A percentile compares a stretch with the other conserved stretches of the same genome.
Conservation (phyloP, 345 rosid genomes). For the Nasturtium officinale region DNA sequence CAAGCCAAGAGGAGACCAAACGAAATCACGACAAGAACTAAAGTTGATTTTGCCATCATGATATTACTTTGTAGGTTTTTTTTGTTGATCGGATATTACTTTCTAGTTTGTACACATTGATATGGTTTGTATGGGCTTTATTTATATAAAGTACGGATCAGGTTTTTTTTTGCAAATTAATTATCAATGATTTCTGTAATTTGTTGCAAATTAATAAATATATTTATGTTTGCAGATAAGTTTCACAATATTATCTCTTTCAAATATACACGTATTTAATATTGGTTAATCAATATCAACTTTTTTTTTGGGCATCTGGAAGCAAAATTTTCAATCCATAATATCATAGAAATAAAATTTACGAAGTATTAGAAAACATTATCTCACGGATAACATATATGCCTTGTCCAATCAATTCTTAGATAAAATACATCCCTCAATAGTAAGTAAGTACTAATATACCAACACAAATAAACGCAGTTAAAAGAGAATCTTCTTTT, state of each 20-base stretch:
- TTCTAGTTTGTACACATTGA: not conserved
- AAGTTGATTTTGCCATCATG: conserved; percentile 19
- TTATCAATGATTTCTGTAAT: no score
- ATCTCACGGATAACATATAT: no score
- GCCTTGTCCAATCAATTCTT: no score
- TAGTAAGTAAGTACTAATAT: not conserved
- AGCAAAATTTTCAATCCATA: no score
- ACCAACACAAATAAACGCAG: conserved; percentile 4
- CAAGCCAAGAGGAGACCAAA: conserved; percentile 24
- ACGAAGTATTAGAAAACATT: no score
- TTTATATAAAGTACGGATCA: not conserved
- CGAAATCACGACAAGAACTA: conserved; percentile 6
- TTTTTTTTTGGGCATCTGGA: not conserved
- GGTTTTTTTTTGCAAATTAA: not conserved
- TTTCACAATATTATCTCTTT: not conserved
- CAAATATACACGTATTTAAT: not conserved
- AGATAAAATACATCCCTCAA: no score
- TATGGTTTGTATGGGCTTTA: not conserved
- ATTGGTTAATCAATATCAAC: not conserved
- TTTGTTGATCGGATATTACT: not conserved
- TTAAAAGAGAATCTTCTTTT: not conserved
- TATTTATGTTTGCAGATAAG: no score
- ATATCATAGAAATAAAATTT: no score
- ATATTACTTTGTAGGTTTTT: not conserved
- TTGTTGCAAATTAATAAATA: no score